Percentiles rank a stretch among this genome's conserved stretches.
Conservation (phyloP, 352 stramenopile species). For the Pythium guiyangense region DNA sequence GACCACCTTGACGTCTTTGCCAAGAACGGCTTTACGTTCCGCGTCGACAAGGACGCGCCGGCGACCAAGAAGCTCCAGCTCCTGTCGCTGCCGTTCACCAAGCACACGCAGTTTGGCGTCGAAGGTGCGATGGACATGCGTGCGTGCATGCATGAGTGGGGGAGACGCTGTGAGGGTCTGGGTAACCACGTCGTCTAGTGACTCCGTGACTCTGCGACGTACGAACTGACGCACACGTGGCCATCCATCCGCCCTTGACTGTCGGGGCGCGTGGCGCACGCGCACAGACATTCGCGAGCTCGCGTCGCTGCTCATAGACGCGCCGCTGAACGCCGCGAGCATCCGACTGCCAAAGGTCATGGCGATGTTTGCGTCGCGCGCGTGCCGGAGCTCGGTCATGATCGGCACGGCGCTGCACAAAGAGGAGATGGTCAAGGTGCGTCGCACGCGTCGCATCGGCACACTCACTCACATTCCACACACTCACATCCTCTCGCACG, state of each 20-base stretch:
- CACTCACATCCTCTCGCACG: too few species aligned
- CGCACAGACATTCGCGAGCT: constrained; percentile 84
- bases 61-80: constrained; percentile 64
- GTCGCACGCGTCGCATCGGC: too few species aligned
- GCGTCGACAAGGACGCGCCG: constrained; percentile 39
- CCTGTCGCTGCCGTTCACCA: constrained; percentile 82
- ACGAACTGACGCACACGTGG: background rate
- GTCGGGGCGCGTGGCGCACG: background rate
- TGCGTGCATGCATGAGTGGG: too few species aligned
- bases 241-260: background rate
- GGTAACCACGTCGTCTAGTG: too few species aligned
- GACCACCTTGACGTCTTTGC: constrained; percentile 94
- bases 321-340: constrained; percentile 36
- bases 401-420: constrained; percentile 92
- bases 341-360: constrained; percentile 93
- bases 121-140: constrained; percentile 31
- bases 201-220: too few species aligned
- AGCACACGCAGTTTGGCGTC: constrained; percentile 82
- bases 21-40: constrained; percentile 92
- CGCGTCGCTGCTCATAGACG: constrained; percentile 74
- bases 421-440: constrained; percentile 90
- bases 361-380: constrained; percentile 95
- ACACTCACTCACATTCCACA: background rate
- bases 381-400: constrained; percentile 95
- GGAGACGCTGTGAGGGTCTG: background rate